phyloP scores from a whole-genome alignment of 225 moss, liverwort and hornwort genomes.

The Sphagnum tenellum region DNA sequence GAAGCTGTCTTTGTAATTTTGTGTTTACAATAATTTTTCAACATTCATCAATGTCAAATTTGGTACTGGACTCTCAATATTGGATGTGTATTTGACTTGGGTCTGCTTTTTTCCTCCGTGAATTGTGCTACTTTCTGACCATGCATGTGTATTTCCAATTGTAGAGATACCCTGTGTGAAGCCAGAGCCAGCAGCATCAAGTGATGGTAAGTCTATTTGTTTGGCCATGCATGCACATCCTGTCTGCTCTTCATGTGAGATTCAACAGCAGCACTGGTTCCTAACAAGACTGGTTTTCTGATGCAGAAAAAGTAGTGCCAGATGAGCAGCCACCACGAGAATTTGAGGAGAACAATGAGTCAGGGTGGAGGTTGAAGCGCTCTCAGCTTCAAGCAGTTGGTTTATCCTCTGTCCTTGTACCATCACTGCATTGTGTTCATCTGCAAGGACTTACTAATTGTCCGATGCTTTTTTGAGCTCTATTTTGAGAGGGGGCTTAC shows the following conservation, averaged over 20 bases:
- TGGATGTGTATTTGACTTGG: too few species aligned
- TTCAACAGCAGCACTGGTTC: too few species aligned
- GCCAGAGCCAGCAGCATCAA: constrained; percentile 19
- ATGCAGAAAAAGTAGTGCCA: too few species aligned
- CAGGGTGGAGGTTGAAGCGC: constrained; percentile 28
- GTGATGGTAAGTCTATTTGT: constrained; percentile 16
- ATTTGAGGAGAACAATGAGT: constrained; percentile 18
- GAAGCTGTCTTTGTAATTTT: neutral
- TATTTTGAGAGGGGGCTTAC: neutral
- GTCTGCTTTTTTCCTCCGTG: too few species aligned
- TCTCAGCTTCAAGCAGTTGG: constrained; percentile 50
- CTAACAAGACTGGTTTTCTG: too few species aligned
- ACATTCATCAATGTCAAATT: too few species aligned
- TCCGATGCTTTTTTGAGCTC: neutral
- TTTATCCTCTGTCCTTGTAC: constrained; percentile 9
- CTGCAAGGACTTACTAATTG: neutral
- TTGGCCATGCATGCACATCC: neutral
- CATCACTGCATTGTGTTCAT: neutral
- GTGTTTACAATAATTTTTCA: neutral
- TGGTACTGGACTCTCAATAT: too few species aligned
- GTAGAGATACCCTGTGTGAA: constrained; percentile 43
- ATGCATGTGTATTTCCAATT: constrained; percentile 7
- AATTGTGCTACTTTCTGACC: neutral
- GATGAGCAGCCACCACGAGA: constrained; percentile 4
- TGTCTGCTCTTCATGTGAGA: too few species aligned